Evolutionary conservation across 2,329 filamentous ascomycete species (phyloP), one percentile per base, ranked within the genome.

Genomic region (Dothistroma septosporum): DNA sequence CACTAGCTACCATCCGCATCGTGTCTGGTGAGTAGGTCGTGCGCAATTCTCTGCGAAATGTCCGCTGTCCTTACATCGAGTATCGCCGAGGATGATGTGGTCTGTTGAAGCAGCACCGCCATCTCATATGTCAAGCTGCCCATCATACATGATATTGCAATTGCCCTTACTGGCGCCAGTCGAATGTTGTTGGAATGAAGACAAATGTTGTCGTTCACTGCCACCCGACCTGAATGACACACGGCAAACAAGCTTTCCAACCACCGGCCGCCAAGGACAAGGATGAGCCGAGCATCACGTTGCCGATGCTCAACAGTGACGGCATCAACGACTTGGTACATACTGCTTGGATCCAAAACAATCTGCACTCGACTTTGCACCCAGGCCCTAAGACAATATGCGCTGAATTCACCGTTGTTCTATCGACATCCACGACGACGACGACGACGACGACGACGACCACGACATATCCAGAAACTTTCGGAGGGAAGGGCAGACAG

Each of bases 271-370:
- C 37, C 41, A 44, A 44, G 37, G 37, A 16, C 41, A 44, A 44
- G 37, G 37, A 16, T 44, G 14, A 44, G 14, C 22, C 47, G 47
- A 50, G 21, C 47, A 50, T 24, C 47, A 50, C 47, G 47, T 31
- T 50, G 19, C 14, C 16, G n/a, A 44, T 16, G 41, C 14, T 16
- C 33, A 58, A 58, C 24, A 59, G 57, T 59, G 76, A 78, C 46
- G 79, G 82, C 46, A 82, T 86, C 67, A 86, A 85, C 75, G 85
- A 82, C 82, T 78, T 28, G 2, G 24, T 6, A 3, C 24, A n/a
- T n/a, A n/a, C n/a, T n/a, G 24, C 24, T 28, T 82, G n/a, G 10
- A 12, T 4, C 3, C 1, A 4, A 11, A 48, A 48, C 44, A 48
- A 7, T 21, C 12, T n/a, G 21, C 47, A 50, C 12, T 19, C 19